These are phyloP conservation scores for Neltuma alba DNA, from an alignment of 306 rosid species.

Conservation along the genomic window DNA sequence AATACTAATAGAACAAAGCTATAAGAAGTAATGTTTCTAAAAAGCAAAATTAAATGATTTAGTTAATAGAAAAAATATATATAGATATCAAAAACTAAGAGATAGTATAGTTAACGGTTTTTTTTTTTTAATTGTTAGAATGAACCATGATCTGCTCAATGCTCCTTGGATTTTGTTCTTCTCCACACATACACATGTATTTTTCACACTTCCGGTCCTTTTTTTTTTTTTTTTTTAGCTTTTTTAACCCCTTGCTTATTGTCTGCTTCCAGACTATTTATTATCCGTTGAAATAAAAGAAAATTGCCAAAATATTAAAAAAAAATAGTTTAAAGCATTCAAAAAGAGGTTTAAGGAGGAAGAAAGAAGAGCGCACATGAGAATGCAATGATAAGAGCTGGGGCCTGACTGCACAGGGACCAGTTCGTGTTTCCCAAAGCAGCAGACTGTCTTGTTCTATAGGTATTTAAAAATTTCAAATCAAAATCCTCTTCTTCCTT, in stretches of 20 bases:
- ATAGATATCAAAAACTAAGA: too few species aligned
- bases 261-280: background rate
- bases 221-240: too few species aligned
- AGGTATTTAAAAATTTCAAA: background rate
- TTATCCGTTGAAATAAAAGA: background rate
- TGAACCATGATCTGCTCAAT: too few species aligned
- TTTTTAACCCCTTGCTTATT: background rate
- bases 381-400: constrained; percentile 35
- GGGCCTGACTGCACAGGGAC: background rate
- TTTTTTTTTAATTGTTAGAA: too few species aligned
- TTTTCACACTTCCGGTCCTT: too few species aligned
- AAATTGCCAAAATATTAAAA: background rate
- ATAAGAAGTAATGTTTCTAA: too few species aligned
- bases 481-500: constrained; percentile 30
- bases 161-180: too few species aligned
- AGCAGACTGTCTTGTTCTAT: background rate
- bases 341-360: background rate
- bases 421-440: constrained; percentile 39
- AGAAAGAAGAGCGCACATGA: background rate
- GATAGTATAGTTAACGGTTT: too few species aligned
- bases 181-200: too few species aligned
- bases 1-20: too few species aligned
- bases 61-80: too few species aligned
- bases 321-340: background rate
- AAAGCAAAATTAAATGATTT: too few species aligned